phyloP scores from a whole-genome alignment of 495 filamentous ascomycete genomes.

The Penicillium paxilli region DNA sequence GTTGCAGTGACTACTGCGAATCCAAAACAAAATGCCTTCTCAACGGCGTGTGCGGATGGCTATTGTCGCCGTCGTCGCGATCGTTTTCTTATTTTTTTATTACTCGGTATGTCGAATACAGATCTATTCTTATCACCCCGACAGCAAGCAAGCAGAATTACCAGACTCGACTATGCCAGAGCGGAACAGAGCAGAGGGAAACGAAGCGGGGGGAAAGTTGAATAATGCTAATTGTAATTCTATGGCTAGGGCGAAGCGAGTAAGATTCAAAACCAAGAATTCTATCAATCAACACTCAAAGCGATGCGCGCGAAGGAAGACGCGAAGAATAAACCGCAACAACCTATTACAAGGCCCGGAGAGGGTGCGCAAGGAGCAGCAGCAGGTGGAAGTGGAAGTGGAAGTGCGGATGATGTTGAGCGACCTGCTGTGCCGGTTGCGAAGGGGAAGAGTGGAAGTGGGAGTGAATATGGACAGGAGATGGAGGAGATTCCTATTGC shows the following conservation, averaged over 20 bases:
- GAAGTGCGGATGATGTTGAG: conserved; percentile 40
- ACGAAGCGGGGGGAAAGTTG: too few relatives aligned
- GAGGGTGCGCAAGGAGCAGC: conserved; percentile 37
- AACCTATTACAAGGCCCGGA: conserved; percentile 33
- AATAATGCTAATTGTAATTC: too few relatives aligned
- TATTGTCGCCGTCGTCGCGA: conserved; percentile 41
- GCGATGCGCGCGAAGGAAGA: conserved; percentile 45
- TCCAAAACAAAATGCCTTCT: conserved; percentile 74
- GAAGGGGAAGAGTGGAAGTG: conserved; percentile 20
- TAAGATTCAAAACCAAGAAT: conserved; percentile 47
- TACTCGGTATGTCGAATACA: conserved; percentile 62
- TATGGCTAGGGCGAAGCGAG: conserved; percentile 38
- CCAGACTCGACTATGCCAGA: too few relatives aligned
- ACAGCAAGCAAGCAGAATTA: too few relatives aligned
- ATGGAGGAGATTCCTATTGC: conserved; percentile 58
- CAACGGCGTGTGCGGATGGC: conserved; percentile 63
- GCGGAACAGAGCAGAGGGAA: too few relatives aligned
- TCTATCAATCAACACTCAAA: conserved; percentile 50
- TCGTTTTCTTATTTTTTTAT: conserved; percentile 61
- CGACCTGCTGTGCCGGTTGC: conserved; percentile 46
- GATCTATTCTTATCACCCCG: too few relatives aligned
- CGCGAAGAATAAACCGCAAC: conserved; percentile 32
- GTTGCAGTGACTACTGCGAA: too few relatives aligned
- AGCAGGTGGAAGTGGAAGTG: too few relatives aligned
- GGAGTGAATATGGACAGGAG: conserved; percentile 4